A percentile compares a stretch with the other conserved stretches of the same genome.
Evolutionary conservation across 371 early-diverging fungal genomes (phyloP).

Genomic region (Mortierella sp.): DNA sequence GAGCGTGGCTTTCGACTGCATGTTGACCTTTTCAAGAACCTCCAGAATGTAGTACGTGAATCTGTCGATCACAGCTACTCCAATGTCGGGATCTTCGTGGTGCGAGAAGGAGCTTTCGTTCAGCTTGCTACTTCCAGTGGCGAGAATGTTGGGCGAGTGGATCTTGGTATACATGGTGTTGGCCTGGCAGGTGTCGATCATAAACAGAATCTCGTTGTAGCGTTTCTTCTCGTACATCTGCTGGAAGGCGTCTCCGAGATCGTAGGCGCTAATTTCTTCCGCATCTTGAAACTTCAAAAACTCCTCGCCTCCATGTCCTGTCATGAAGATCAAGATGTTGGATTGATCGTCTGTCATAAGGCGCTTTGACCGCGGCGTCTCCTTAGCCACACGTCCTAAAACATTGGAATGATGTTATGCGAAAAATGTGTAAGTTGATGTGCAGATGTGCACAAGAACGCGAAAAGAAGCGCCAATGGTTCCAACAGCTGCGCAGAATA

Average conservation of each 20-base stretch:
- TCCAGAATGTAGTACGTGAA: constrained; percentile 95
- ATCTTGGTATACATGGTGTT: constrained; percentile 94
- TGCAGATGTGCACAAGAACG: too few relatives aligned
- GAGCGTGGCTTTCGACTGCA: constrained; percentile 83
- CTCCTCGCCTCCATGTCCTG: constrained; percentile 98
- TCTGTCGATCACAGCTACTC: constrained; percentile 97
- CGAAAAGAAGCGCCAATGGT: background rate
- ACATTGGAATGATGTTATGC: background rate
- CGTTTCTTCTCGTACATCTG: constrained; percentile 97
- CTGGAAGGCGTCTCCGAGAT: constrained; percentile 95
- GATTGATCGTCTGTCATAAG: constrained; percentile 94
- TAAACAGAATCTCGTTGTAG: constrained; percentile 96
- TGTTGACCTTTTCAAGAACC: constrained; percentile 86
- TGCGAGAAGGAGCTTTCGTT: constrained; percentile 97
- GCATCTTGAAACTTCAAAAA: constrained; percentile 98
- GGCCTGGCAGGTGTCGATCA: constrained; percentile 98
- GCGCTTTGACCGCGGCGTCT: constrained; percentile 92
- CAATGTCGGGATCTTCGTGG: constrained; percentile 91
- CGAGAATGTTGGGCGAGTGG: constrained; percentile 92
- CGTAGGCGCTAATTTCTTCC: constrained; percentile 94
- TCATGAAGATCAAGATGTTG: constrained; percentile 96
- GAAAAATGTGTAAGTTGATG: background rate
- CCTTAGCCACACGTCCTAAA: constrained; percentile 77
- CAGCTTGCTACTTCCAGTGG: constrained; percentile 88
- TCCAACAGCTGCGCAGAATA: background rate